Base-by-base conservation (phyloP, 2,329 filamentous ascomycete species). In the Pseudogymnoascus sp. region DNA sequence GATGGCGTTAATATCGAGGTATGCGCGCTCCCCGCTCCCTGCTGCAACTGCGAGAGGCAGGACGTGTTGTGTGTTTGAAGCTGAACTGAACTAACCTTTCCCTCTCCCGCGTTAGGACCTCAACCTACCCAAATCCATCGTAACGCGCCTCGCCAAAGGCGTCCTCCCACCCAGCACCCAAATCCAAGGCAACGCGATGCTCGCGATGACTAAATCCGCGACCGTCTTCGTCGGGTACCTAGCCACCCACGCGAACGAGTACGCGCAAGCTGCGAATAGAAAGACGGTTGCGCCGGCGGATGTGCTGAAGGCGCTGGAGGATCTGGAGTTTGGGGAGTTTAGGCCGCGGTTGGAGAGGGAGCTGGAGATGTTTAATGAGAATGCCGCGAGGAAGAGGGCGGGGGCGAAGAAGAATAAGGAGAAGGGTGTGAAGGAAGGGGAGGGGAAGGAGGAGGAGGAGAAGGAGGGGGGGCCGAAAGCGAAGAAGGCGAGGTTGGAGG, bases 181-280 rank as follows among this genome's bases (percentile, higher is more conserved):
- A 75, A 90, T 93, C 59, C 89, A 93, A 73, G 90, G 87, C 71
- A 91, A 92, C 77, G 90, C 90, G 44, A 83, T 92, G 62, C 76
- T 91, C 61, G 90, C 90, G 8, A 82, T 94, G 77, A 88, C 84
- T 68, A 92, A 92, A 76, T 89, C 88, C 74, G 88, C 90, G 6
- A 92, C 89, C 1, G 86, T 94, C 0, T 94, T 94, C 71, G 88
- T 94, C 69, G 93, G 85, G 76, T 90, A 92, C 73, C 78, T 94
- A 33, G 87, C 89, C 50, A 82, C 84, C 65, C 83, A 86, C 66
- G 88, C 90, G 50, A 91, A 91, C 69, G 87, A 91, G 69, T 81
- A 86, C 70, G 90, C 90, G 5, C 74, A 81, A 61, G 77, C 77
- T 59, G 80, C 82, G n/a, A 83, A 83, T 72, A 89, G 91, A 73